Base-by-base conservation (phyloP, 148 eudicot species). In the Rhododendron kiyosumense region DNA sequence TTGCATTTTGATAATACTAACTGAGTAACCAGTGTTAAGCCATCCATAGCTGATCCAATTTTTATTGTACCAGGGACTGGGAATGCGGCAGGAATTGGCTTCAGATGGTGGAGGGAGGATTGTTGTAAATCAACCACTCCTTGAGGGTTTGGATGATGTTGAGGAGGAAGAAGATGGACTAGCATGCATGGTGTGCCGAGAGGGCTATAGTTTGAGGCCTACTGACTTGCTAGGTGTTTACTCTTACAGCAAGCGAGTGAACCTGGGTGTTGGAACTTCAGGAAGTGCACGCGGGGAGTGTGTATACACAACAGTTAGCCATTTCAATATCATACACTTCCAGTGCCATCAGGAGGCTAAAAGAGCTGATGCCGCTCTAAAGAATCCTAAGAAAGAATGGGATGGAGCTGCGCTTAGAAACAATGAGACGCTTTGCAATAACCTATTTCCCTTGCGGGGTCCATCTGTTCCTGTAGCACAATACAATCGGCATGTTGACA, bases 301-400 rank as follows among this genome's bases (percentile, higher is more conserved):
- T 90, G 99, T 97, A 22, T 97, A 97, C 79, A 97, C 99, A 12
- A 97, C 98, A 9, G 99, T 97, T 17, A 95, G 98, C 92, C 99
- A 97, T 90, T 97, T 97, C 90, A 97, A 95, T 85, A 94, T 97
- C 88, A 97, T 95, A 75, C 99, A 97, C 88, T 97, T 94, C 88
- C 98, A 95, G 91, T 97, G 99, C 86, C 99, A 97, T 90, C 98
- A 95, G 88, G 99, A 97, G 90, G 99, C 99, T 74, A 97, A 97
- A 90, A 88, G 98, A 89, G 99, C 99, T 3, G 99, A 97, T 89
- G 98, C 99, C 78, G 95, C 94, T 85, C 90, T 97, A 41, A 97
- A 82, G 88, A 91, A 83, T 85, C 98, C 99, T 7, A 97, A 97
- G 88, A 97, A 97, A 88, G 99, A 97, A 87, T 97, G 99, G 99